Conservation (phyloP, 2,329 filamentous ascomycete genomes). For the Sclerotinia trifoliorum region DNA sequence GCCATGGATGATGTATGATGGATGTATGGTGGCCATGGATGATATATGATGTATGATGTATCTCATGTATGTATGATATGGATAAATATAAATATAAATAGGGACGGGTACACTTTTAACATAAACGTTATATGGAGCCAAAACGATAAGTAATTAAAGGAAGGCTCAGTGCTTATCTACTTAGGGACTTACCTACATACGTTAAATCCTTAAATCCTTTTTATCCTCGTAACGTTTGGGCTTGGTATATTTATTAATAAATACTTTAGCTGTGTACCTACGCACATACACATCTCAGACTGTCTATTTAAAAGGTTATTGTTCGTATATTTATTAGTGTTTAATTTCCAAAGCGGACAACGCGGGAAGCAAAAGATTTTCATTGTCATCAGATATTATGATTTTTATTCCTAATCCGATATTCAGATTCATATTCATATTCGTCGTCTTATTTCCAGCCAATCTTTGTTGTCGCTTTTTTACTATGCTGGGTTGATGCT, state of each 20-base stretch:
- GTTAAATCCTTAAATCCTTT: not conserved
- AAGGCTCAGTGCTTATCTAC: not conserved
- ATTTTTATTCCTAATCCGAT: not conserved
- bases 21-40: no score
- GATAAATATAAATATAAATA: no score
- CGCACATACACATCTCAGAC: not conserved
- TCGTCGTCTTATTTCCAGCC: not conserved
- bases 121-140: constrained; percentile 9
- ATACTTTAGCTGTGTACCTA: not conserved
- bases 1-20: no score
- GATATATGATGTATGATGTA: no score
- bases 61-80: not conserved
- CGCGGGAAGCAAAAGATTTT: not conserved
- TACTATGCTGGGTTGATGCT: not conserved
- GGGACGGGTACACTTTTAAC: not conserved
- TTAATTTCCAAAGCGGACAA: not conserved
- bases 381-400: not conserved
- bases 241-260: no score
- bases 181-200: not conserved
- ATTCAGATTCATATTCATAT: not conserved
- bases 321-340: constrained; percentile 4
- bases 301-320: not conserved
- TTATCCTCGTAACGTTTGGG: not conserved
- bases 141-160: constrained; percentile 9
- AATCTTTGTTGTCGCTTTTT: not conserved